Conservation (phyloP, 768 basidiomycete species). For the Boletus pseudo-olivaceus region DNA sequence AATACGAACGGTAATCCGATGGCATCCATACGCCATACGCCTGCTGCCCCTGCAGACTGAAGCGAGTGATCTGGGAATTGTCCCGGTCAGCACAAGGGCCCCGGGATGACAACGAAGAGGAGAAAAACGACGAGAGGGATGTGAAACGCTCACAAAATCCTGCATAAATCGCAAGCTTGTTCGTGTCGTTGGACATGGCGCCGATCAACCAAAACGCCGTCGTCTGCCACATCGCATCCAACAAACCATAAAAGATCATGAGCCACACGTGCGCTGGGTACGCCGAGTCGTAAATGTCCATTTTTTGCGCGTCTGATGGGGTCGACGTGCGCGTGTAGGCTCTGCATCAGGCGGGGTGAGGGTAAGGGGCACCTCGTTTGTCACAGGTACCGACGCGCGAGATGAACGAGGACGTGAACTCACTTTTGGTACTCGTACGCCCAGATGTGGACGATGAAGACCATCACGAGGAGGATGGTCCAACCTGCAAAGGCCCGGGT, state of each 20-base stretch:
- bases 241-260: conserved; percentile 65
- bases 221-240: conserved; percentile 83
- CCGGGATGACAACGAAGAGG: background rate
- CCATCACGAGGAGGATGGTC: conserved; percentile 55
- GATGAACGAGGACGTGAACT: conserved; percentile 9
- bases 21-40: conserved; percentile 67
- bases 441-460: conserved; percentile 70
- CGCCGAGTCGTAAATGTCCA: conserved; percentile 46
- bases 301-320: conserved; percentile 38
- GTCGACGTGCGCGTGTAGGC: conserved; percentile 56
- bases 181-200: conserved; percentile 77
- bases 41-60: conserved; percentile 72
- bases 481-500: conserved; percentile 66
- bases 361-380: background rate
- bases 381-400: background rate
- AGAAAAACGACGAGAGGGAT: background rate
- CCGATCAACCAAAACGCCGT: conserved; percentile 78
- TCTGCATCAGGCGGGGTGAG: conserved; percentile 21
- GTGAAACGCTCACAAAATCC: conserved; percentile 74
- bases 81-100: background rate
- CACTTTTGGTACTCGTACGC: conserved; percentile 72
- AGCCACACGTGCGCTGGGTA: conserved; percentile 44
- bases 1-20: conserved; percentile 56
- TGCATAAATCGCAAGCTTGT: conserved; percentile 70
- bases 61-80: conserved; percentile 56